Percentiles rank a stretch among this genome's conserved stretches.
Evolutionary conservation across 1,139 yeast genomes (phyloP).

Genomic region (Hansenula sp.): DNA sequence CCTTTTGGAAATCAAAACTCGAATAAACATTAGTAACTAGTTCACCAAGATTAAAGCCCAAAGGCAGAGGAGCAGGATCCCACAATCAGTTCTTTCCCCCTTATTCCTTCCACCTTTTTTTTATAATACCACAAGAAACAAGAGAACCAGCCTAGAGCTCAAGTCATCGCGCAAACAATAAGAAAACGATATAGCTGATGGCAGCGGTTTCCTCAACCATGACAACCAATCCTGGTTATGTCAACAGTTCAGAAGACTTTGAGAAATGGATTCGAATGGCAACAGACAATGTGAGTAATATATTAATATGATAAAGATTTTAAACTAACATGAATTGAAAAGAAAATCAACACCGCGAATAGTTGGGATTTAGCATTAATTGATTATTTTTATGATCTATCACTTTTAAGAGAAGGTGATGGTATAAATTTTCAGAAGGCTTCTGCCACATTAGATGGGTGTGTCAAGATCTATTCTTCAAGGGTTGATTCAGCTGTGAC

Average conservation of each 20-base stretch:
- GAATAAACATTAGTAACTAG: background rate
- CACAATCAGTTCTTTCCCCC: too few species aligned
- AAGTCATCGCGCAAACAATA: background rate
- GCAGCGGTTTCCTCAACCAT: background rate
- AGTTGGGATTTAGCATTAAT: constrained; percentile 84
- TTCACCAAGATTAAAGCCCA: background rate
- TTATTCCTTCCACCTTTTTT: too few species aligned
- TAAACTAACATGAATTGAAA: background rate
- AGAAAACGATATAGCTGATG: background rate
- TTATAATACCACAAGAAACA: too few species aligned
- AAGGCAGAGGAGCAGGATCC: too few species aligned
- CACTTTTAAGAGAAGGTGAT: constrained; percentile 55
- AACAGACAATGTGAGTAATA: constrained; percentile 24
- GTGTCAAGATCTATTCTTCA: constrained; percentile 78
- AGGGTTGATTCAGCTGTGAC: constrained; percentile 90
- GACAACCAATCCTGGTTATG: constrained; percentile 1
- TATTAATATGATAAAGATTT: background rate
- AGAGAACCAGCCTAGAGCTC: too few species aligned
- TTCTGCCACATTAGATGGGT: constrained; percentile 77
- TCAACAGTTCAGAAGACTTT: constrained; percentile 31
- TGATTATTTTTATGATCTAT: constrained; percentile 75
- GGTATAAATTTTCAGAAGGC: constrained; percentile 73
- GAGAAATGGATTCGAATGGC: constrained; percentile 34
- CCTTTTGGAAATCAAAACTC: background rate
- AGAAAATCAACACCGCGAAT: constrained; percentile 59